Evolutionary conservation across 2,329 filamentous ascomycete species (phyloP), one percentile per base, ranked within the genome.

Genomic region (Colletotrichum eleusines): DNA sequence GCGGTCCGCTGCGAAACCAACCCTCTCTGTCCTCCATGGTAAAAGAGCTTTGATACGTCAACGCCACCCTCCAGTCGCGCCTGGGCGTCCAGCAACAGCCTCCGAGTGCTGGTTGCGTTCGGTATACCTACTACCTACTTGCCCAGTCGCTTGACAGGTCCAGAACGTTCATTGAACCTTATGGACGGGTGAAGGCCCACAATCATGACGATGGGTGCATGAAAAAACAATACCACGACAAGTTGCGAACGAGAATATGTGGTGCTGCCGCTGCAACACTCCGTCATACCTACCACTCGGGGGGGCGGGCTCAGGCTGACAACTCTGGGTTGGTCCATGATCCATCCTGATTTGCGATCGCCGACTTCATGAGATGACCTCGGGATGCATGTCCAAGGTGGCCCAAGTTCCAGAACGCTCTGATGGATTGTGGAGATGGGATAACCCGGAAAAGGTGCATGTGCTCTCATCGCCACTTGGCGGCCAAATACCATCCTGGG

Each of bases 371-470:
- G 53, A 48, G 65, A 26, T 40, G 48, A 50, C 23, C 66, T 33
- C n/a, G 51, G 23, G 51, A 57, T 38, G 35, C 57, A 40, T 46
- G 38, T 53, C 31, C 48, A 16, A 71, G 23, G 60, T 63, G 68
- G 64, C 53, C 69, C 64, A 51, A 42, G 69, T 68, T 69, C 69
- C 58, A 71, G 64, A 63, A 71, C 53, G 51, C 69, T 71, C 59
- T 59, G 59, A 69, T 67, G 53, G 44, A 63, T 55, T 59, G 69
- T 69, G 69, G 69, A 53, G 69, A 53, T 54, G 46, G 55, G 46
- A 59, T 38, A 58, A 33, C 50, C 64, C n/a, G 57, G 31, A 46
- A 38, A 38, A 51, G 14, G 33, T 62, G 51, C 53, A 63, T 68
- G 51, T 55, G 51, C 58, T 54, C 64, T 68, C 53, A 69, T 58